Evolutionary conservation across 208 protist genomes (phyloP).

Genomic region (Crithidia mellificae): DNA sequence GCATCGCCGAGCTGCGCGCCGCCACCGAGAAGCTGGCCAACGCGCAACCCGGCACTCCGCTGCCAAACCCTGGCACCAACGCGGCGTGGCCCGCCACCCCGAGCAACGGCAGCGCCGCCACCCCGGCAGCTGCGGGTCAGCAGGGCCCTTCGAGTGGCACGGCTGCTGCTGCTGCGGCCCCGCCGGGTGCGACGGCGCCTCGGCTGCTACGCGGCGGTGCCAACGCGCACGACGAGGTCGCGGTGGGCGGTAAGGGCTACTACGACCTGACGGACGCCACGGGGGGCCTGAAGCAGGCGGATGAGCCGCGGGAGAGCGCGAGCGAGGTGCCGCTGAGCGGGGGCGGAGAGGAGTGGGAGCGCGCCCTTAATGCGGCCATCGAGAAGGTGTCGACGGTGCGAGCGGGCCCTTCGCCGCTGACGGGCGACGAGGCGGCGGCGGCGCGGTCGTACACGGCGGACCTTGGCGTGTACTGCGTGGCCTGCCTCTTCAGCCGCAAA

Average conservation of each 20-base stretch:
- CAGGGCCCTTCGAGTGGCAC: background rate
- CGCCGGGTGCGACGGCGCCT: background rate
- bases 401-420: slow-evolving; percentile 35
- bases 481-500: slow-evolving; percentile 69
- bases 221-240: slow-evolving; percentile 60
- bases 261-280: slow-evolving; percentile 52
- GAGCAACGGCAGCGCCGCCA: background rate
- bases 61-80: background rate
- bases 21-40: slow-evolving; percentile 12
- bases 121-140: background rate
- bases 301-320: background rate
- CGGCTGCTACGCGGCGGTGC: slow-evolving; percentile 2
- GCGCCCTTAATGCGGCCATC: slow-evolving; percentile 62
- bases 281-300: slow-evolving; percentile 16
- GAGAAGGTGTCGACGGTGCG: slow-evolving; percentile 38
- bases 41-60: background rate
- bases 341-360: slow-evolving; percentile 70
- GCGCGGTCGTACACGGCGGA: slow-evolving; percentile 47
- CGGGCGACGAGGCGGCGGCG: slow-evolving; percentile 45
- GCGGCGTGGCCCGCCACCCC: background rate
- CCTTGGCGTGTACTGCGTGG: slow-evolving; percentile 72
- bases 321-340: slow-evolving; percentile 39
- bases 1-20: slow-evolving; percentile 64
- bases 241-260: slow-evolving; percentile 63
- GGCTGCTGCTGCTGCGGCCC: background rate